These are phyloP conservation scores for Blastocystis hominis DNA, from an alignment of 352 stramenopile genomes.

Conservation along the genomic window DNA sequence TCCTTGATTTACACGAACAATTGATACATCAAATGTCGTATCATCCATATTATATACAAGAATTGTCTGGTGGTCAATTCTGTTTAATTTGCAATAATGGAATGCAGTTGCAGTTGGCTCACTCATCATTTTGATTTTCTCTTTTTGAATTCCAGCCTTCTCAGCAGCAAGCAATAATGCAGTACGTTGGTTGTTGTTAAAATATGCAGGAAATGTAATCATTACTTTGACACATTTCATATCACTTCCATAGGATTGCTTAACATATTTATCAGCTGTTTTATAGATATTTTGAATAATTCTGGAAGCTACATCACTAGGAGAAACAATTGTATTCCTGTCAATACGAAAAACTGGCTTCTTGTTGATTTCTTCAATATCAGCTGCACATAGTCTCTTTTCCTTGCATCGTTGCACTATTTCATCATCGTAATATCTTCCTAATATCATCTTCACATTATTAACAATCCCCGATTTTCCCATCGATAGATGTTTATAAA, in stretches of 20 bases:
- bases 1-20: not conserved
- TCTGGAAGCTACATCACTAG: not conserved
- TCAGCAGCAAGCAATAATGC: not conserved
- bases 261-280: not conserved
- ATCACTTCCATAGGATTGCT: not conserved
- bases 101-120: constrained; percentile 37
- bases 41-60: constrained; percentile 68
- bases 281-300: not conserved
- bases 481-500: no score
- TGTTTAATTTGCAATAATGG: not conserved
- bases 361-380: not conserved
- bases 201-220: constrained; percentile 19
- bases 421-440: not conserved
- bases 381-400: not conserved
- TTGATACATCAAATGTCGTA: constrained; percentile 69
- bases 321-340: not conserved
- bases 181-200: constrained; percentile 25
- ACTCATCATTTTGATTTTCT: constrained; percentile 19
- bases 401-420: not conserved
- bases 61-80: not conserved
- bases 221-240: not conserved
- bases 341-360: not conserved
- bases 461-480: not conserved
- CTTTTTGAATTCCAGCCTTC: not conserved
- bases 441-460: not conserved